These are phyloP conservation scores for Hamigera avellanea DNA, from an alignment of 495 filamentous ascomycete genomes.

Conservation along the genomic window DNA sequence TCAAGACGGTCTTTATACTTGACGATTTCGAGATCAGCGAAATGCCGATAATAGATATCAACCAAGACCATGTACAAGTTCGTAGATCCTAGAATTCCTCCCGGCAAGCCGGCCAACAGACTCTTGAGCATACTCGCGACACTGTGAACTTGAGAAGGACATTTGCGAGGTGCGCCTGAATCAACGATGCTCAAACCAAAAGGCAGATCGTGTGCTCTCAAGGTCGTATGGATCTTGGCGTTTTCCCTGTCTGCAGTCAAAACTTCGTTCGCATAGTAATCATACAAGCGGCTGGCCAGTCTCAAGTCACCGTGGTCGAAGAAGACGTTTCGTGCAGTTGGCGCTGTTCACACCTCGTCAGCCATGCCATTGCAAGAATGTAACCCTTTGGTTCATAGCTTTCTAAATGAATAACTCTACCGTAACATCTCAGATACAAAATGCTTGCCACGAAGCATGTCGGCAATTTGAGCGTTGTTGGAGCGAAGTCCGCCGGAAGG, in stretches of 20 bases:
- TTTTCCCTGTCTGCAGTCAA: conserved; percentile 22
- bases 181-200: conserved; percentile 9
- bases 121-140: conserved; percentile 64
- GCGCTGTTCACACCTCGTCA: conserved; percentile 32
- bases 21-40: conserved; percentile 35
- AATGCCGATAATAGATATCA: conserved; percentile 45
- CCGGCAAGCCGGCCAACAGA: conserved; percentile 57
- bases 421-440: conserved; percentile 52
- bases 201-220: conserved; percentile 16
- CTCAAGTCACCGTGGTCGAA: conserved; percentile 20
- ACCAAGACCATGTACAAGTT: conserved; percentile 54
- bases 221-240: conserved; percentile 19
- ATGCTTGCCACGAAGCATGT: conserved; percentile 65
- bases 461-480: conserved; percentile 52
- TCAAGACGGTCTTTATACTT: conserved; percentile 4
- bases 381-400: too few relatives aligned
- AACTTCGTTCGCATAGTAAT: conserved; percentile 28
- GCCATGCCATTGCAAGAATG: conserved; percentile 4
- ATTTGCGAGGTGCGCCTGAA: conserved; percentile 11
- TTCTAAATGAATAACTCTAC: conserved; percentile 30
- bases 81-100: conserved; percentile 60
- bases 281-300: conserved; percentile 21
- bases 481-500: conserved; percentile 54
- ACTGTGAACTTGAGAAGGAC: conserved; percentile 43
- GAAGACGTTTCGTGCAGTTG: conserved; percentile 20